These are phyloP conservation scores for Hura crepitans DNA, from an alignment of 441 rosid genomes.

Conservation along the genomic window DNA sequence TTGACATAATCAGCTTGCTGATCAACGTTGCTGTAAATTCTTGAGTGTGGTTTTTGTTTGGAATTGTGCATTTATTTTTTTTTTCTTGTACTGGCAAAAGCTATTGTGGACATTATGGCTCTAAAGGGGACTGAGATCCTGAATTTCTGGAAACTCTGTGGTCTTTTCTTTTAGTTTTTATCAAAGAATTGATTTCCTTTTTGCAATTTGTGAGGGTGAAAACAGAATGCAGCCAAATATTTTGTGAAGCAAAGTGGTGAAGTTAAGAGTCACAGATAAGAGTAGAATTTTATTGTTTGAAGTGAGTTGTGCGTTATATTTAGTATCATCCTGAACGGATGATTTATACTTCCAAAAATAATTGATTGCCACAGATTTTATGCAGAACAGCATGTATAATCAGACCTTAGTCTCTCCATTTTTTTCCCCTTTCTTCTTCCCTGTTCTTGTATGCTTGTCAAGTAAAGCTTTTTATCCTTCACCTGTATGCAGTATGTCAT, in stretches of 20 bases:
- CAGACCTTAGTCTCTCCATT: background rate
- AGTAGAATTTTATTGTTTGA: background rate
- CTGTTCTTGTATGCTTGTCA: background rate
- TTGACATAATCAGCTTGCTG: background rate
- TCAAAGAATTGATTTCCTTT: no score
- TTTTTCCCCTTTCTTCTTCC: background rate
- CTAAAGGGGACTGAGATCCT: background rate
- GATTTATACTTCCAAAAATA: background rate
- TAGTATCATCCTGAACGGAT: background rate
- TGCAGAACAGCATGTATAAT: background rate
- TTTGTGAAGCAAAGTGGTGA: slow-evolving; percentile 83
- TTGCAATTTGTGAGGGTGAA: no score
- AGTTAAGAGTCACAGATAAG: slow-evolving; percentile 14
- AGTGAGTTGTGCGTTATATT: background rate
- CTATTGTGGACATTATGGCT: background rate
- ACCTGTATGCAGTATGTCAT: background rate
- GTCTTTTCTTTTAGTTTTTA: background rate
- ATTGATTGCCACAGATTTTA: background rate
- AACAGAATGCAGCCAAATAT: background rate
- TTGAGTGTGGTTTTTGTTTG: background rate
- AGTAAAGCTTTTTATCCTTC: background rate
- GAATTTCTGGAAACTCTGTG: background rate
- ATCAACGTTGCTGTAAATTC: background rate
- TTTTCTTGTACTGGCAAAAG: background rate
- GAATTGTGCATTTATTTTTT: background rate